phyloP scores from a whole-genome alignment of 139 green algal genomes.

The Deuterostichococcus epilithicus region DNA sequence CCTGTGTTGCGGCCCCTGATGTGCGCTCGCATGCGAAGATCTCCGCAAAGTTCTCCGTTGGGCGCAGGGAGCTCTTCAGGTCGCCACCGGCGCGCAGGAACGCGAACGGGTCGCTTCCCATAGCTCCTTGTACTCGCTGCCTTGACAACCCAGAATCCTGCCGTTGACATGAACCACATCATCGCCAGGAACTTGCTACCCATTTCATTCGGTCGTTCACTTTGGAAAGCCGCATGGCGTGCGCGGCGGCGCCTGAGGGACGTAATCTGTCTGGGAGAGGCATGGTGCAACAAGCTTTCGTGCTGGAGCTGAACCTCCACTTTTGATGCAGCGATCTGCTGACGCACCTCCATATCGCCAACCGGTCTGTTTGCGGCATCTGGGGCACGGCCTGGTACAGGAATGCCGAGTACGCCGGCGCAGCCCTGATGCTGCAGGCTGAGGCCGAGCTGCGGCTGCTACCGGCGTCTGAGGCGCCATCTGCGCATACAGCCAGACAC shows the following conservation, averaged over 20 bases:
- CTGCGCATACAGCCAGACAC: too few species aligned
- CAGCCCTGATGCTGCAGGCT: neutral
- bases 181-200: too few species aligned
- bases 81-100: neutral
- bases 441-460: neutral
- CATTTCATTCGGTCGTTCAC: too few species aligned
- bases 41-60: neutral
- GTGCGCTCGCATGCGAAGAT: neutral
- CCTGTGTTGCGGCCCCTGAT: neutral
- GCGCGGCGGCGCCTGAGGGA: too few species aligned
- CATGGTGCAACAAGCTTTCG: too few species aligned
- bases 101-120: neutral
- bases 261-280: too few species aligned
- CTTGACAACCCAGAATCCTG: too few species aligned
- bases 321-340: too few species aligned
- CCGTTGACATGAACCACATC: too few species aligned
- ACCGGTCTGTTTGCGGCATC: neutral
- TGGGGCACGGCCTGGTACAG: neutral
- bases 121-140: neutral
- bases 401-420: neutral
- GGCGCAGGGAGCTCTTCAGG: neutral
- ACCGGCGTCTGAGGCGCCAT: too few species aligned
- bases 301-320: too few species aligned
- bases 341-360: neutral
- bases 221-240: too few species aligned